Percentiles rank a stretch among this genome's conserved stretches.
Evolutionary conservation across 305 asterid genomes (phyloP).

Genomic region (Solanum hybrid): DNA sequence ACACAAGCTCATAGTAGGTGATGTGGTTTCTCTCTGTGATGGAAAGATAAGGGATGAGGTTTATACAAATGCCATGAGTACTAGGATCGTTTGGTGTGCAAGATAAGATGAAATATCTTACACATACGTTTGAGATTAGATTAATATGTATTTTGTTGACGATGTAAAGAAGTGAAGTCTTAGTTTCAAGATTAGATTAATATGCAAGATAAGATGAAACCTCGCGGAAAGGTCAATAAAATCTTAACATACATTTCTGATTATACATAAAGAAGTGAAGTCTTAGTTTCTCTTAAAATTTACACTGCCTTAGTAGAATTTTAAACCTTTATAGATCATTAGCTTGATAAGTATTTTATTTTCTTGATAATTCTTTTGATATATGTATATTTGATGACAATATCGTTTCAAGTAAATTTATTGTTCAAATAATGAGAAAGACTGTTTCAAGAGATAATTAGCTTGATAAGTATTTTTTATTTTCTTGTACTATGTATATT

Average conservation of each 20-base stretch:
- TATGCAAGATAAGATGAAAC: background rate
- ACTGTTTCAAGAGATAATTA: background rate
- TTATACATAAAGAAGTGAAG: background rate
- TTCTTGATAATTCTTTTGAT: background rate
- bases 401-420: background rate
- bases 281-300: background rate
- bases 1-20: background rate
- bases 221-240: too few species aligned
- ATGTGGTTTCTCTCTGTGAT: background rate
- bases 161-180: too few species aligned
- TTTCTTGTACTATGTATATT: background rate
- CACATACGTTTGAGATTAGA: background rate
- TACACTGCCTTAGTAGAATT: background rate
- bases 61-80: background rate
- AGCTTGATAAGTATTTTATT: background rate
- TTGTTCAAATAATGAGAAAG: background rate
- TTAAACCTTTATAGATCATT: background rate
- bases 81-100: background rate
- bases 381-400: background rate
- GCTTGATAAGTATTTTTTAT: background rate
- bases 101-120: background rate
- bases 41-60: background rate
- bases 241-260: background rate
- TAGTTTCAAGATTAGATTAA: too few species aligned
- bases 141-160: background rate